Conservation (phyloP, 768 basidiomycete species). For the Coprinellus aureogranulatus region DNA sequence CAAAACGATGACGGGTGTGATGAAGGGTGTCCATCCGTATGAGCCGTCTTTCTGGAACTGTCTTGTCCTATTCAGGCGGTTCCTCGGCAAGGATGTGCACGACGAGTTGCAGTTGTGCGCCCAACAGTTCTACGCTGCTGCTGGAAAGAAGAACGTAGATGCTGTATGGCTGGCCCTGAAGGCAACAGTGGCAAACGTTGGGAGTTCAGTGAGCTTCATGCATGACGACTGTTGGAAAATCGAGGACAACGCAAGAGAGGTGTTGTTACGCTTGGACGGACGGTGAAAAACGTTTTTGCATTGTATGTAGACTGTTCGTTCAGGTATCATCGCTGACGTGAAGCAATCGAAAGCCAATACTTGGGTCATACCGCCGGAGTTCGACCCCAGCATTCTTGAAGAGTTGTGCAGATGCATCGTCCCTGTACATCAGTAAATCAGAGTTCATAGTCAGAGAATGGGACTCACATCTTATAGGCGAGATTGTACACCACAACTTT, state of each 20-base stretch:
- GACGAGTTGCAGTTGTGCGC: conserved; percentile 73
- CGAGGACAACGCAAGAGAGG: conserved; percentile 34
- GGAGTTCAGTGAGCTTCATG: conserved; percentile 49
- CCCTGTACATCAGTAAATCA: conserved; percentile 40
- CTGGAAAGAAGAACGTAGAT: conserved; percentile 68
- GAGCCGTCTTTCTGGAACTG: conserved; percentile 82
- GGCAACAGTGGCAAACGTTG: conserved; percentile 46
- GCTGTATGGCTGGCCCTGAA: conserved; percentile 79
- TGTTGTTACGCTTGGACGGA: conserved; percentile 25
- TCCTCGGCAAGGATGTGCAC: conserved; percentile 64
- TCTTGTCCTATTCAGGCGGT: conserved; percentile 70
- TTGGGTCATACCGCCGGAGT: conserved; percentile 66
- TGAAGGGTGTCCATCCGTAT: conserved; percentile 63
- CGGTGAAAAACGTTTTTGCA: neutral
- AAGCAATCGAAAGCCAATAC: conserved; percentile 27
- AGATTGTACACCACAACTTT: conserved; percentile 92
- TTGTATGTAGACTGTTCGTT: neutral
- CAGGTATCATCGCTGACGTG: conserved; percentile 23
- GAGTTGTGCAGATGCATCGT: conserved; percentile 76
- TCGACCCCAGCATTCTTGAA: conserved; percentile 82
- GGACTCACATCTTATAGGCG: conserved; percentile 87
- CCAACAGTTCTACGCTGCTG: conserved; percentile 57
- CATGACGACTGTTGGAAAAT: conserved; percentile 64
- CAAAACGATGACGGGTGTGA: conserved; percentile 66
- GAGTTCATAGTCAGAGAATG: neutral